phyloP scores from a whole-genome alignment of 345 rosid genomes.

The Heritiera fomes region DNA sequence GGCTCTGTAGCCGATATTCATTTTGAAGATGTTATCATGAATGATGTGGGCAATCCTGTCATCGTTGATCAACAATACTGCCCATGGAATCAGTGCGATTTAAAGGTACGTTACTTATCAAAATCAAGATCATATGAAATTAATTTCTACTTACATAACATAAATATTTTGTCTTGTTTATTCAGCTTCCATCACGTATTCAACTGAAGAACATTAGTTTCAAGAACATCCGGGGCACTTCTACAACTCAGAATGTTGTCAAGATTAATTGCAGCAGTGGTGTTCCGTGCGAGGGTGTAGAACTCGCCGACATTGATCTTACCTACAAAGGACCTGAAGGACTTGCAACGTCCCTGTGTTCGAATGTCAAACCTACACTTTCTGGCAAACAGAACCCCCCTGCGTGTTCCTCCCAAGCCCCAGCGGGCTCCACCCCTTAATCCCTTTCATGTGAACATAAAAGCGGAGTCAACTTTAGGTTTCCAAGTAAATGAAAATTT shows the following conservation, averaged over 20 bases:
- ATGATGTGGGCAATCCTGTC: constrained; percentile 34
- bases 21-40: constrained; percentile 38
- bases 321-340: constrained; percentile 17
- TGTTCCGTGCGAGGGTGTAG: constrained; percentile 28
- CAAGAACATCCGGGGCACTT: constrained; percentile 35
- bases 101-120: constrained; percentile 19
- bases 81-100: constrained; percentile 32
- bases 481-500: not conserved
- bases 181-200: constrained; percentile 28
- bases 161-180: not conserved
- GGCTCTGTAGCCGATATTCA: constrained; percentile 34
- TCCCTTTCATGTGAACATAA: too few species aligned
- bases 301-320: constrained; percentile 32
- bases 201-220: constrained; percentile 24
- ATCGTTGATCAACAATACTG: constrained; percentile 49
- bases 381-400: constrained; percentile 25
- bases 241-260: constrained; percentile 16
- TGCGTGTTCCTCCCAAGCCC: not conserved
- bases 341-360: constrained; percentile 20
- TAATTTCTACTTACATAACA: too few species aligned
- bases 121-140: not conserved
- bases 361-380: constrained; percentile 30
- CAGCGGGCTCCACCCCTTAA: too few species aligned
- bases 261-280: constrained; percentile 31
- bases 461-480: too few species aligned